Base-by-base conservation (phyloP, 164 flowering plant genomes). In the Amborella trichopoda region DNA sequence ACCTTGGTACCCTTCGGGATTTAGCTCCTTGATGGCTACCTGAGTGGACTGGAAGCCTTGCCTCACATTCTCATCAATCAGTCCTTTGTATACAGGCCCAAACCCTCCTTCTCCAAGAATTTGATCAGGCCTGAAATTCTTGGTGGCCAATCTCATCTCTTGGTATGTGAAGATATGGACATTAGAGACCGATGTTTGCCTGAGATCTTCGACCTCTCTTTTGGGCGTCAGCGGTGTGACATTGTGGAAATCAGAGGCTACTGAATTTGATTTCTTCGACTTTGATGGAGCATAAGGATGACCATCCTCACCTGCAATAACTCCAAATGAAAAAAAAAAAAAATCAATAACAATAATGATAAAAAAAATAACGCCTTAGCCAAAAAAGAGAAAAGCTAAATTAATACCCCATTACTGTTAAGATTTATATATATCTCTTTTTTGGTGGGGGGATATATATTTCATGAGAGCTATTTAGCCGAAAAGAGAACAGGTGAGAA, bases 41-140 rank as follows among this genome's bases (percentile, higher is more conserved):
- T 64, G 50, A 2, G 72, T 74, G 37, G 68, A 63, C 55, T 68
- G 58, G 59, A 70, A 77, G 24, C 84, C 95, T n/a, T 73, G 65
- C 59, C 84, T 71, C 50, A 89, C 76, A 54, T 24, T 62, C 37
- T 75, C 94, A 68, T 90, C 93, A 30, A 90, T 56, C 44, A 75
- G 48, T 40, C 98, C 98, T 71, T 71, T 81, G 56, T 90, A 86
- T n/a, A 90, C 98, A 44, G 78, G 63, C 33, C 98, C 98, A 65
- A 90, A 90, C 0, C 98, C 98, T 26, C 98, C 98, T 63, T 90
- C 95, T 16, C 98, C 98, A 9, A 90, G 73, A 37, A 83, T 77
- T 33, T 69, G 74, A 65, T 81, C 83, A 23, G 86, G 84, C 20
- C 89, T 69, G 67, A 90, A 90, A 45, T 69, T 75, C 62, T 81